These are phyloP conservation scores for Oleoguttula mirabilis DNA, from an alignment of 495 filamentous ascomycete species.

Conservation along the genomic window DNA sequence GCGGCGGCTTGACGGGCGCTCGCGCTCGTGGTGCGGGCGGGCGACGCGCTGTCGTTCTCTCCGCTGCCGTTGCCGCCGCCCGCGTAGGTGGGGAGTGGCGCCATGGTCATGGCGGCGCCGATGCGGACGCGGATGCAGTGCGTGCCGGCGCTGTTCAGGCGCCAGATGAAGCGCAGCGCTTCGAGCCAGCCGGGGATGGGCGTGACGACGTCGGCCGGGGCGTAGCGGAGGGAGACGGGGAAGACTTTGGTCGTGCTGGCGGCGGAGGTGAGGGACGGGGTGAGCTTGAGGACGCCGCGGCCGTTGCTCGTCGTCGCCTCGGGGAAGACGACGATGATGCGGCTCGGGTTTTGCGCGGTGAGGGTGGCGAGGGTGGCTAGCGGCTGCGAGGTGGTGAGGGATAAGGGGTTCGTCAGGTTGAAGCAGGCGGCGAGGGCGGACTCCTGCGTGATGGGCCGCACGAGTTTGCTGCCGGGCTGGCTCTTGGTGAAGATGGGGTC, in stretches of 20 bases:
- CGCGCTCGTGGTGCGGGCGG: constrained; percentile 6
- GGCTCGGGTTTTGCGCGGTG: constrained; percentile 51
- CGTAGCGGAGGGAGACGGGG: constrained; percentile 79
- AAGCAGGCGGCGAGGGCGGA: constrained; percentile 54
- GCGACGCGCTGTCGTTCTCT: background rate
- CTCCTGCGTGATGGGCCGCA: constrained; percentile 64
- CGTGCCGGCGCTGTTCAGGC: constrained; percentile 67
- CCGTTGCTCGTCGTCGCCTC: constrained; percentile 93
- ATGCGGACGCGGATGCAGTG: constrained; percentile 86
- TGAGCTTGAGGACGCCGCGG: constrained; percentile 74
- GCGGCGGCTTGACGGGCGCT: constrained; percentile 21
- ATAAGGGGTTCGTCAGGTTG: constrained; percentile 30
- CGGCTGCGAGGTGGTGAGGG: constrained; percentile 7
- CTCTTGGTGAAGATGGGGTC: constrained; percentile 83
- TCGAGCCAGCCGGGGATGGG: constrained; percentile 54
- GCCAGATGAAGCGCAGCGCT: constrained; percentile 67
- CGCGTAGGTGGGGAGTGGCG: background rate
- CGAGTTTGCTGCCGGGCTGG: constrained; percentile 59
- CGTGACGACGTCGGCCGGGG: constrained; percentile 78
- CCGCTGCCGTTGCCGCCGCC: constrained; percentile 1
- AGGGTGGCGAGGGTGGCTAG: constrained; percentile 53
- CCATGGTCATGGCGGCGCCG: constrained; percentile 32
- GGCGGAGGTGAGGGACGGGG: constrained; percentile 54
- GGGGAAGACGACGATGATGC: constrained; percentile 74
- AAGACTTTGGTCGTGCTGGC: constrained; percentile 62